Evolutionary conservation across 2,329 filamentous ascomycete genomes (phyloP).

Genomic region (Coleophoma crateriformis): DNA sequence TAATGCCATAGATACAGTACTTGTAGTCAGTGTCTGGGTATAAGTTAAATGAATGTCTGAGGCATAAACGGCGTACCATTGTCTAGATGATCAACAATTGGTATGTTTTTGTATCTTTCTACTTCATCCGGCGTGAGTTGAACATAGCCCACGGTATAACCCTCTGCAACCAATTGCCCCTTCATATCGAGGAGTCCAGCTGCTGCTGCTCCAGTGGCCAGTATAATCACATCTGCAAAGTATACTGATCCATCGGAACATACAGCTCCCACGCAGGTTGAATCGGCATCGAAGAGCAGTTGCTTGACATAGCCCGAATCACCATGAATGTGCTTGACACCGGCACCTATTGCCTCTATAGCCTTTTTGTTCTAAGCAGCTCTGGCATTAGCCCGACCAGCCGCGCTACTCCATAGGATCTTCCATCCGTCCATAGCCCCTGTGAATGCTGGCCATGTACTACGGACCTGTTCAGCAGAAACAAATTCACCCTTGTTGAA

Average conservation of each 20-base stretch:
- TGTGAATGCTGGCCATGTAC: constrained; percentile 31
- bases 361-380: constrained; percentile 36
- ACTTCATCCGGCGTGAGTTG: constrained; percentile 46
- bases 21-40: no score
- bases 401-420: constrained; percentile 41
- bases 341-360: constrained; percentile 32
- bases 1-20: no score
- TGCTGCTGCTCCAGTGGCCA: constrained; percentile 52
- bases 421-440: constrained; percentile 28
- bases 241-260: constrained; percentile 38
- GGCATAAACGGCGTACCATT: no score
- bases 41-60: no score
- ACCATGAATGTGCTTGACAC: constrained; percentile 35
- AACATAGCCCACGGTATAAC: constrained; percentile 45
- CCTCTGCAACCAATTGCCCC: constrained; percentile 38
- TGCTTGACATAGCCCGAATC: constrained; percentile 27
- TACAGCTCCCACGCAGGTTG: constrained; percentile 40
- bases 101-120: not conserved
- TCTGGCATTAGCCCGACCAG: constrained; percentile 45
- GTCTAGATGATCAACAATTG: no score
- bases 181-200: constrained; percentile 43
- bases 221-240: constrained; percentile 43
- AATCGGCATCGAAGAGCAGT: constrained; percentile 39
- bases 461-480: constrained; percentile 30
- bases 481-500: not conserved